Evolutionary conservation across 495 filamentous ascomycete species (phyloP).

Genomic region (Hypoxylon fragiforme): DNA sequence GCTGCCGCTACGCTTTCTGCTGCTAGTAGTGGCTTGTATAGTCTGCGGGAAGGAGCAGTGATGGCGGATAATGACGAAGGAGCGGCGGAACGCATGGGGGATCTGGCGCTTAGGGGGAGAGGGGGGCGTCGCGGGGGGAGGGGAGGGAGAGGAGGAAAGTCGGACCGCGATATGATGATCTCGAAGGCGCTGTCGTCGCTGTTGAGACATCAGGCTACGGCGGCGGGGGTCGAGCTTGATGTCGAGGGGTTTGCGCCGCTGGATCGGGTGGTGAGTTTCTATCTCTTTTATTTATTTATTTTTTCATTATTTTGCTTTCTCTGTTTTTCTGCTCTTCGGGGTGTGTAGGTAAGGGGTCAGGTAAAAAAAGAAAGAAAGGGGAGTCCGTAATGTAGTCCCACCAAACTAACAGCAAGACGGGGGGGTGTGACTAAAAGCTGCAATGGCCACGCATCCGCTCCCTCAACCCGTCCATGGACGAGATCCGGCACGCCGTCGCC

Average conservation of each 20-base stretch:
- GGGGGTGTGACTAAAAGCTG: slow-evolving; percentile 53
- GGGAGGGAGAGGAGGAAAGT: slow-evolving; percentile 38
- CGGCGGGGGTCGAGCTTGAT: slow-evolving; percentile 75
- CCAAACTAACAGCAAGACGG: neutral
- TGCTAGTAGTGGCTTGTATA: neutral
- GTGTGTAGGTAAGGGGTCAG: neutral
- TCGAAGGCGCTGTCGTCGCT: slow-evolving; percentile 81
- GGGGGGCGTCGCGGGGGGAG: slow-evolving; percentile 25
- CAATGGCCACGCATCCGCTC: slow-evolving; percentile 68
- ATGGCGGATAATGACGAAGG: slow-evolving; percentile 25
- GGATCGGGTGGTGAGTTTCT: slow-evolving; percentile 69
- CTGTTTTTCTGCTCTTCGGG: neutral
- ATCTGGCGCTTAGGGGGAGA: slow-evolving; percentile 10
- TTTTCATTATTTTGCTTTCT: neutral
- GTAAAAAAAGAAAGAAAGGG: neutral
- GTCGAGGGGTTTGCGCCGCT: slow-evolving; percentile 79
- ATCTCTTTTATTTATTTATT: slow-evolving; percentile 6
- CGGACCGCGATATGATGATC: slow-evolving; percentile 63
- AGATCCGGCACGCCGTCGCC: slow-evolving; percentile 70
- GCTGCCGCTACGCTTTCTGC: neutral
- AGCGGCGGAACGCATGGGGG: slow-evolving; percentile 21
- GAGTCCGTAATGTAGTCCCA: neutral
- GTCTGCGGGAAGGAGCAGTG: neutral
- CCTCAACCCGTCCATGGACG: slow-evolving; percentile 70
- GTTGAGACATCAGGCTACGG: slow-evolving; percentile 80